Conservation (phyloP, 192 early-diverging fungal genomes). For the Dissophora globulifera region DNA sequence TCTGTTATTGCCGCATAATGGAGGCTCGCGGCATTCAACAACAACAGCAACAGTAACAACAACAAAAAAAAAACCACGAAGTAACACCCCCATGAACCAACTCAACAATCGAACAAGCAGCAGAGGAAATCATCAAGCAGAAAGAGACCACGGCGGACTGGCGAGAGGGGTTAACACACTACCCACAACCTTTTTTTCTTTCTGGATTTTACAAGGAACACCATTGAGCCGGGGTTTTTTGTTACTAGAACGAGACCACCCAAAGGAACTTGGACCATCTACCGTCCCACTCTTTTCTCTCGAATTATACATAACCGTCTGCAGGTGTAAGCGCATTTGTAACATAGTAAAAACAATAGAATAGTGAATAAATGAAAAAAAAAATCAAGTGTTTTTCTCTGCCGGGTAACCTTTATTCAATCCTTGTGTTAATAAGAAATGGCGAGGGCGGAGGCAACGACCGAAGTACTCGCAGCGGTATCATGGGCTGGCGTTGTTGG, state of each 20-base stretch:
- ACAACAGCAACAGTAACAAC: background rate
- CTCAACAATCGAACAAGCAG: too few relatives aligned
- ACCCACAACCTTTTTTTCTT: too few relatives aligned
- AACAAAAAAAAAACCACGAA: constrained; percentile 5
- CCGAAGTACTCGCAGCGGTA: constrained; percentile 4
- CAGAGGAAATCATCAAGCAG: background rate
- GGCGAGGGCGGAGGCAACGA: constrained; percentile 36
- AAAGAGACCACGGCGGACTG: background rate
- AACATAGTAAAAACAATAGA: constrained; percentile 16
- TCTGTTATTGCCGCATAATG: constrained; percentile 18
- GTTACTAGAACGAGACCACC: background rate
- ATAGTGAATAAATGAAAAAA: background rate
- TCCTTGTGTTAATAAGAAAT: constrained; percentile 15
- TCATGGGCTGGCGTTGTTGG: background rate
- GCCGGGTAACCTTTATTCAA: background rate
- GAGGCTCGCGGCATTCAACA: background rate
- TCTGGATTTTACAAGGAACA: background rate
- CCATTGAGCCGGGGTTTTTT: constrained; percentile 37
- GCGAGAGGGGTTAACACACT: too few relatives aligned
- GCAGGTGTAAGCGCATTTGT: too few relatives aligned
- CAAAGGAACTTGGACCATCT: background rate
- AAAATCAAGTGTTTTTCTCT: background rate
- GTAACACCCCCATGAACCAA: too few relatives aligned
- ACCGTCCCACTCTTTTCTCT: background rate
- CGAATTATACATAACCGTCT: constrained; percentile 10